These are phyloP conservation scores for Pseudozyma tsukubaensis DNA, from an alignment of 1,284 basidiomycete genomes.

Conservation along the genomic window DNA sequence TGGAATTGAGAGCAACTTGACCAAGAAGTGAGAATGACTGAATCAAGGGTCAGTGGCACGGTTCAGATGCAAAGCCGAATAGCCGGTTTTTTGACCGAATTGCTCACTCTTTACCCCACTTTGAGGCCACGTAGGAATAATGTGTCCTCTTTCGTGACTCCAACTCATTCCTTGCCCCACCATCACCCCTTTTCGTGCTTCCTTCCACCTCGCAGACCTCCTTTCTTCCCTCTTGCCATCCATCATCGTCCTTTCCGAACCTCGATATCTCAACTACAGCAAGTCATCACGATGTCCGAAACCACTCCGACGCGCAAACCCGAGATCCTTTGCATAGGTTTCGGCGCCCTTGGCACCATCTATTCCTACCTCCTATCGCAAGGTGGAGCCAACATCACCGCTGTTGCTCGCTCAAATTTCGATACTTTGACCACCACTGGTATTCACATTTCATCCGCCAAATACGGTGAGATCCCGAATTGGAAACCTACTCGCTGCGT, in stretches of 20 bases:
- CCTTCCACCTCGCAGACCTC: not conserved
- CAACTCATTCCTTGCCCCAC: not conserved
- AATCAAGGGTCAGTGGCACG: not conserved
- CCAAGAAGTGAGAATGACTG: not conserved
- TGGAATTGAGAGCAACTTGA: too few relatives aligned
- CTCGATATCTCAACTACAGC: too few relatives aligned
- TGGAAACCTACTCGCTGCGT: conserved; percentile 79
- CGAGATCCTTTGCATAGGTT: conserved; percentile 71
- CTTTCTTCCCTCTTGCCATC: too few relatives aligned
- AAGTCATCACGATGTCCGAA: too few relatives aligned
- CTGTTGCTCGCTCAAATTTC: conserved; percentile 80
- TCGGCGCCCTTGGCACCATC: conserved; percentile 72
- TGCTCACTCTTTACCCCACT: conserved; percentile 1
- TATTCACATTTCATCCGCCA: conserved; percentile 74
- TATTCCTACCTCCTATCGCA: conserved; percentile 76
- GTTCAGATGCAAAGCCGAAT: conserved; percentile 10
- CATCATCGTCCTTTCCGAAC: too few relatives aligned
- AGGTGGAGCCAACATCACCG: conserved; percentile 77
- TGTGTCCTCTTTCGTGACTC: not conserved
- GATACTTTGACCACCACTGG: conserved; percentile 72
- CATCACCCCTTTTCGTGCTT: not conserved
- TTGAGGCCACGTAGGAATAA: not conserved
- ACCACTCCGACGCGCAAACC: conserved; percentile 1
- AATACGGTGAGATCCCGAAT: conserved; percentile 74
- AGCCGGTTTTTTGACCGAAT: conserved; percentile 6